These are phyloP conservation scores for Debaryomyces prosopidis DNA, from an alignment of 805 yeast species.

Conservation along the genomic window DNA sequence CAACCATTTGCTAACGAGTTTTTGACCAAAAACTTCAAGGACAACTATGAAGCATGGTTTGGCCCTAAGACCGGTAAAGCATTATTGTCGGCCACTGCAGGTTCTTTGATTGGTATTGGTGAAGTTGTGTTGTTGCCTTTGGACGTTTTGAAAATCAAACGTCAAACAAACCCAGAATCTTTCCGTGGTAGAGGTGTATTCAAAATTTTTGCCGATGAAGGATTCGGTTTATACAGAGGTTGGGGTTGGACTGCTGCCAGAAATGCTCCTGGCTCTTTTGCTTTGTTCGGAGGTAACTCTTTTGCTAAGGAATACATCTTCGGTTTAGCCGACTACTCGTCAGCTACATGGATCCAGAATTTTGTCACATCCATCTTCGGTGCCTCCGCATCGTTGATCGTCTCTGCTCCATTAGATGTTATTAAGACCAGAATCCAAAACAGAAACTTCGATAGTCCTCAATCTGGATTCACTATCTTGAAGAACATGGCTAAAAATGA, in stretches of 20 bases:
- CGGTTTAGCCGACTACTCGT: conserved; percentile 79
- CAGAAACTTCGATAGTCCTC: conserved; percentile 92
- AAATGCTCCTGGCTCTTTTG: conserved; percentile 98
- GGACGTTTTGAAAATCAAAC: conserved; percentile 95
- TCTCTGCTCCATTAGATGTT: conserved; percentile 96
- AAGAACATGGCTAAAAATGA: conserved; percentile 92
- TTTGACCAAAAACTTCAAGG: conserved; percentile 70
- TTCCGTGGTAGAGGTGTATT: conserved; percentile 97
- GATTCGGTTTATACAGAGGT: conserved; percentile 91
- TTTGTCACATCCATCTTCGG: conserved; percentile 93
- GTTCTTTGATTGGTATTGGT: conserved; percentile 95
- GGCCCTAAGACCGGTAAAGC: conserved; percentile 98
- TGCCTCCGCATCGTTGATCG: conserved; percentile 94
- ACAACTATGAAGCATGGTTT: conserved; percentile 69
- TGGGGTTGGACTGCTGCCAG: conserved; percentile 99
- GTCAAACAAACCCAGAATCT: conserved; percentile 99
- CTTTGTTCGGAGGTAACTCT: conserved; percentile 97
- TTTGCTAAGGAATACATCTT: conserved; percentile 96
- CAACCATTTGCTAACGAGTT: conserved; percentile 98
- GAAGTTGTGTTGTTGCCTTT: conserved; percentile 93
- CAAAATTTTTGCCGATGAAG: conserved; percentile 85
- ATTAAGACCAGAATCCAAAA: conserved; percentile 98
- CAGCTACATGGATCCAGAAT: conserved; percentile 95
- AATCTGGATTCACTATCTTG: conserved; percentile 87
- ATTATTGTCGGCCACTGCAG: conserved; percentile 95